phyloP scores from a whole-genome alignment of 768 basidiomycete species.

The Boletales sp. region DNA sequence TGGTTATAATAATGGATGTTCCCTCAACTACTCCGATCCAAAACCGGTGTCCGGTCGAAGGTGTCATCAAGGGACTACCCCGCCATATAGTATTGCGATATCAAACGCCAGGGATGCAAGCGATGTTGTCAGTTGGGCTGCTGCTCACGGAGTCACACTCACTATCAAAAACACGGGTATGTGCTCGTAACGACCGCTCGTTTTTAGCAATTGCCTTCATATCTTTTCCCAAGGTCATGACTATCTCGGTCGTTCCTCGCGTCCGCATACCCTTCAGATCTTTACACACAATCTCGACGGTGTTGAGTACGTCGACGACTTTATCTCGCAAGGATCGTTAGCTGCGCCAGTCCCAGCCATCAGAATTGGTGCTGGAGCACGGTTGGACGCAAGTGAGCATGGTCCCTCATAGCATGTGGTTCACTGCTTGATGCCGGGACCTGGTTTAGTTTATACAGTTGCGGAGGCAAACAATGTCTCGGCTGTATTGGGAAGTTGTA shows the following conservation, averaged over 20 bases:
- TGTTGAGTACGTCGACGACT: constrained; percentile 5
- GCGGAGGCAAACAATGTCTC: constrained; percentile 10
- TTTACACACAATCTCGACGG: constrained; percentile 11
- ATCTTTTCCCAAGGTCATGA: constrained; percentile 14
- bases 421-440: neutral
- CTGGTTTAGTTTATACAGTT: constrained; percentile 6
- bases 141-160: constrained; percentile 9
- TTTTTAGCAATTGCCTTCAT: neutral
- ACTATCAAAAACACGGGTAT: constrained; percentile 20
- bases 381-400: constrained; percentile 9
- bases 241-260: constrained; percentile 15
- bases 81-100: constrained; percentile 15
- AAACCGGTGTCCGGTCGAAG: constrained; percentile 6
- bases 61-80: constrained; percentile 13
- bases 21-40: constrained; percentile 17
- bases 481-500: constrained; percentile 15
- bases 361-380: constrained; percentile 13
- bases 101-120: constrained; percentile 15
- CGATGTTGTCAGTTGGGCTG: constrained; percentile 14
- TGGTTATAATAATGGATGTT: constrained; percentile 11
- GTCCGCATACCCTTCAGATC: constrained; percentile 15
- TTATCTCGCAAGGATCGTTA: constrained; percentile 17
- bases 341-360: constrained; percentile 7
- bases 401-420: neutral
- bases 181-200: neutral